Percentiles rank a stretch among this genome's conserved stretches.
These are phyloP conservation scores for Colletotrichum sidae DNA, from an alignment of 2,329 filamentous ascomycete species.

Conservation along the genomic window DNA sequence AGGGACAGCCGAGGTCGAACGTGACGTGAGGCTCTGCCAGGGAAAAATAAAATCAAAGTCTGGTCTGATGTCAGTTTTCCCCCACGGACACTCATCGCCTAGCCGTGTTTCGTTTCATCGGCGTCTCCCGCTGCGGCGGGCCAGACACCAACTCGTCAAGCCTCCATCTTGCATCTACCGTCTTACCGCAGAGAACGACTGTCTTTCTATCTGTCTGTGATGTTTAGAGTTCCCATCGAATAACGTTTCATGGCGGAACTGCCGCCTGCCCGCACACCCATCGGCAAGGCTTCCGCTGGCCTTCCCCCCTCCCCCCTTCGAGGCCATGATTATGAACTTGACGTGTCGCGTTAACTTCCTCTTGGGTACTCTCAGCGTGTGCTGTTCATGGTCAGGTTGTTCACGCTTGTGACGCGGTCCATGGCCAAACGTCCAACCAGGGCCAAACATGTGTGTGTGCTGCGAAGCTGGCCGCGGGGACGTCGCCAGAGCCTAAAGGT, in stretches of 20 bases:
- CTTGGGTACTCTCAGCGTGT: no score
- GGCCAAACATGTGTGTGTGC: not conserved
- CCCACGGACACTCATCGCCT: conserved; percentile 12
- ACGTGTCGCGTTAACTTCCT: no score
- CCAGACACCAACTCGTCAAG: conserved; percentile 25
- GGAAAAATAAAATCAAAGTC: not conserved
- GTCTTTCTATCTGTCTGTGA: conserved; percentile 2
- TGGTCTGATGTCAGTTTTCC: not conserved
- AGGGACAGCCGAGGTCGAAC: conserved; percentile 7
- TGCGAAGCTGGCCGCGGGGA: not conserved
- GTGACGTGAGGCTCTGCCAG: not conserved
- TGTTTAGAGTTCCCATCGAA: conserved; percentile 2
- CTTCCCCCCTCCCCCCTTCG: not conserved
- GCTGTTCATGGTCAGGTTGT: no score
- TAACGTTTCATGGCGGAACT: conserved; percentile 27
- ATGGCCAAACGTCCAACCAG: no score
- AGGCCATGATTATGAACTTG: no score
- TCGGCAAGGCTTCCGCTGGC: conserved; percentile 12
- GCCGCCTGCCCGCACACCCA: not conserved
- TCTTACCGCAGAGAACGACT: conserved; percentile 23
- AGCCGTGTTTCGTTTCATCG: conserved; percentile 28
- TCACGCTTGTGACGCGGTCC: no score
- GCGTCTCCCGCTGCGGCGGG: conserved; percentile 15
- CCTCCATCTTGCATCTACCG: conserved; percentile 16
- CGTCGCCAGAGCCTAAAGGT: not conserved